Conservation (phyloP, 1,284 basidiomycete species). For the Apiotrichum domesticum region DNA sequence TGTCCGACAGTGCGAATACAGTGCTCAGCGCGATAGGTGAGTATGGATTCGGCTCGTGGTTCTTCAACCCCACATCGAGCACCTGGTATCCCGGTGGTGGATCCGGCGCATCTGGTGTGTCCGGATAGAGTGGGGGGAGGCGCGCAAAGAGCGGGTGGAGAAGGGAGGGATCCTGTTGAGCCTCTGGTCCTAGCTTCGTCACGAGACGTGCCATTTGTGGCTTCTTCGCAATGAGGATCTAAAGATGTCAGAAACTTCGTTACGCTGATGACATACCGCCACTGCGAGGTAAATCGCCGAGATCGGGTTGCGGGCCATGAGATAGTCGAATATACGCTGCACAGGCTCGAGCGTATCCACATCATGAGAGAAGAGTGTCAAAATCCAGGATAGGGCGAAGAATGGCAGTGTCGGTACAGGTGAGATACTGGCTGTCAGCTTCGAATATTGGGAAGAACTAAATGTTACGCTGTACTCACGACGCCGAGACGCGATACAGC, state of each 20-base stretch:
- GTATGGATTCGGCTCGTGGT: constrained; percentile 34
- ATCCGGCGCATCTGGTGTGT: constrained; percentile 25
- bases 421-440: constrained; percentile 21
- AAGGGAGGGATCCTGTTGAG: constrained; percentile 38
- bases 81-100: constrained; percentile 4
- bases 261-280: constrained; percentile 55
- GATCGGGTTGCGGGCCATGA: constrained; percentile 74
- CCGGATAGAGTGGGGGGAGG: constrained; percentile 58
- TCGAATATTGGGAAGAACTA: too few species aligned
- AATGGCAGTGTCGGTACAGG: constrained; percentile 39
- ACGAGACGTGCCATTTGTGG: constrained; percentile 37
- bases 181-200: constrained; percentile 30
- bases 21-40: constrained; percentile 34
- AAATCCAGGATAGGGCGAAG: constrained; percentile 80
- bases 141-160: constrained; percentile 72
- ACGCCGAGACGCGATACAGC: constrained; percentile 54
- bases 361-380: constrained; percentile 88
- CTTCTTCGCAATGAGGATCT: constrained; percentile 47
- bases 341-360: constrained; percentile 74
- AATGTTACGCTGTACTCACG: constrained; percentile 46
- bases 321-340: constrained; percentile 81
- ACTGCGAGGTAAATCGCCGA: constrained; percentile 72
- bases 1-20: constrained; percentile 38
- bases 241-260: background rate
- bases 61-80: background rate